Evolutionary conservation across 345 rosid species (phyloP).

Genomic region (Salix exigua): DNA sequence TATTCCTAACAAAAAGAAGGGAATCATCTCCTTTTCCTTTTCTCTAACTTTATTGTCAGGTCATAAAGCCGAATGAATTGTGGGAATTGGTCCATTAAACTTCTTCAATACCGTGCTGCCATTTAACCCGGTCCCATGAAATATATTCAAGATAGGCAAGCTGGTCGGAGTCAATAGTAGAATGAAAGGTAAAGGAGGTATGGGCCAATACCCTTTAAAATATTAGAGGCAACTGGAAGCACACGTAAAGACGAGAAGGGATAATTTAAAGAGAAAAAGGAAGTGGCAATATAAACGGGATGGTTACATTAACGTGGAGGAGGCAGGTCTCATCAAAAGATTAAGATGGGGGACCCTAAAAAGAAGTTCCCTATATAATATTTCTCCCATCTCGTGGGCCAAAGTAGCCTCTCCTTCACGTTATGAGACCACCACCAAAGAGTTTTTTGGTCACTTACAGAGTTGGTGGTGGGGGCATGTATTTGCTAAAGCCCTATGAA

Average conservation of each 20-base stretch:
- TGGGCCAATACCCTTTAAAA: slow-evolving; percentile 15
- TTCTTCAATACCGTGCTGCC: not conserved
- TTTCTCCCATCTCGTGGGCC: slow-evolving; percentile 10
- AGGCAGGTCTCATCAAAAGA: slow-evolving; percentile 59
- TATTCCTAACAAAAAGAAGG: no score
- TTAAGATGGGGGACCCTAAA: slow-evolving; percentile 51
- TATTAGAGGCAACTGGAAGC: not conserved
- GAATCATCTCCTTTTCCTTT: no score
- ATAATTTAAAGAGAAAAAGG: not conserved
- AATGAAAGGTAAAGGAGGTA: slow-evolving; percentile 14
- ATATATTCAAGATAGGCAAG: slow-evolving; percentile 11
- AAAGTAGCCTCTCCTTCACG: slow-evolving; percentile 8
- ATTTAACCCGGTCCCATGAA: slow-evolving; percentile 19
- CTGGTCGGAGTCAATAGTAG: slow-evolving; percentile 19
- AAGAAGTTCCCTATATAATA: slow-evolving; percentile 53
- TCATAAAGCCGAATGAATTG: no score
- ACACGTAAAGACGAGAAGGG: not conserved
- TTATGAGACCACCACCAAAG: not conserved
- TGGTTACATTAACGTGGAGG: slow-evolving; percentile 38
- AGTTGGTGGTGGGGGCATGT: slow-evolving; percentile 9
- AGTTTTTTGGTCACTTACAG: not conserved
- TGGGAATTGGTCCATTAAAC: not conserved
- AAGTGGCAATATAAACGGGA: not conserved
- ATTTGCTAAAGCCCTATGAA: not conserved
- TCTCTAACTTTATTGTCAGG: no score